Conservation (phyloP, 2,329 filamentous ascomycete species). For the Pseudopyrenochaeta lycopersici region DNA sequence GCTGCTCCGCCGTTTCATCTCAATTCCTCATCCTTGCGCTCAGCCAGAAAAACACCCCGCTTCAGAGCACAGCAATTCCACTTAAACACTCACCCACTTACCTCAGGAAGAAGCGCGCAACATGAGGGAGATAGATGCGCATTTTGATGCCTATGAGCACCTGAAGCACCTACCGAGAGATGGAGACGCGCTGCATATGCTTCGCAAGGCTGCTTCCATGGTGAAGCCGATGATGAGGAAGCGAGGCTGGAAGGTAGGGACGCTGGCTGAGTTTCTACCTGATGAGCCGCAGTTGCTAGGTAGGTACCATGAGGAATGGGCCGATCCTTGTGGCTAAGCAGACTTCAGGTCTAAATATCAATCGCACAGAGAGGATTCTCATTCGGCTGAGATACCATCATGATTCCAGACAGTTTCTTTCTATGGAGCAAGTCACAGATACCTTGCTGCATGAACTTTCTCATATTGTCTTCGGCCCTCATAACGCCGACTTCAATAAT, state of each 20-base stretch:
- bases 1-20: neutral
- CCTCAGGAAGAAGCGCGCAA: conserved; percentile 6
- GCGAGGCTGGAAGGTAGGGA: conserved; percentile 78
- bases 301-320: conserved; percentile 34
- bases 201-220: conserved; percentile 84
- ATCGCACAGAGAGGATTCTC: conserved; percentile 79
- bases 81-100: neutral
- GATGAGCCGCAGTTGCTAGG: conserved; percentile 77
- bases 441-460: conserved; percentile 93
- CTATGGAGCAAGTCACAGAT: conserved; percentile 81
- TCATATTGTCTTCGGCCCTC: conserved; percentile 86
- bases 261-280: conserved; percentile 87
- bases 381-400: conserved; percentile 80
- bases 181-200: conserved; percentile 61
- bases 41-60: neutral
- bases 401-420: conserved; percentile 79
- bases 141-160: conserved; percentile 61
- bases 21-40: neutral
- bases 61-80: neutral
- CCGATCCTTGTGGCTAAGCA: conserved; percentile 19
- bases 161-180: conserved; percentile 55
- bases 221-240: conserved; percentile 97
- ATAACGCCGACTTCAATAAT: conserved; percentile 82
- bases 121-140: conserved; percentile 57
- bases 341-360: conserved; percentile 73